Base-by-base conservation (phyloP, 306 rosid genomes). In the Oxytropis ochrocephala region DNA sequence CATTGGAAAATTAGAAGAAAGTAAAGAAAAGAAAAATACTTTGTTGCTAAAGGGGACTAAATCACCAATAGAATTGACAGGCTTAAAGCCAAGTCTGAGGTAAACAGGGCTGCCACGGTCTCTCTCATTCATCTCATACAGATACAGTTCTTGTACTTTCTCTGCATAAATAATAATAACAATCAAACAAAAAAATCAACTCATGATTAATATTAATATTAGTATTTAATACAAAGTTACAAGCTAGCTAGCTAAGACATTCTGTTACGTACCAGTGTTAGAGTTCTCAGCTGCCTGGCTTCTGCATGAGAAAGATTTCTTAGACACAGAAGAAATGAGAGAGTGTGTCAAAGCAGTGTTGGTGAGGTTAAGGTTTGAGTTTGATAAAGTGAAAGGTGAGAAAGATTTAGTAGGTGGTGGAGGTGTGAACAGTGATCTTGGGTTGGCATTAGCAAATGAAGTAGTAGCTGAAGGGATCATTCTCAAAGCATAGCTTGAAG, bases 21-120 rank as follows among this genome's bases (percentile, higher is more conserved):
- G 11, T n/a, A 21, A 9, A 9, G 11, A 9, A 9, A 9, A 35
- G 21, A 3, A 29, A 67, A 30, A 49, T 67, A 69, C 92, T 85
- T 89, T 89, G 82, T 86, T 89, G 29, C 79, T 85, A 39, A 89
- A 78, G 2, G 92, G 96, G 53, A 89, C 88, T 7, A 89, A 74
- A 83, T 85, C 92, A 46, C 90, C 92, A 8, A 86, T 83, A 13
- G 92, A 72, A 73, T 86, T 84, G 5, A 82, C 79, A 47, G 70
- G 44, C 72, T 85, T 86, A 72, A 77, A 77, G 78, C 96, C 85
- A 54, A 86, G 64, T 16, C 85, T 64, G 30, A 89, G 86, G 75
- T 85, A 89, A 8, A 74, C 83, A 48, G 92, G 92, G 78, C 96
- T 89, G 3, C 86, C 85, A 30, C 88, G 88, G 64, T 89, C 92